These are phyloP conservation scores for Globisporangium megalacanthum DNA, from an alignment of 352 stramenopile species.

Conservation along the genomic window DNA sequence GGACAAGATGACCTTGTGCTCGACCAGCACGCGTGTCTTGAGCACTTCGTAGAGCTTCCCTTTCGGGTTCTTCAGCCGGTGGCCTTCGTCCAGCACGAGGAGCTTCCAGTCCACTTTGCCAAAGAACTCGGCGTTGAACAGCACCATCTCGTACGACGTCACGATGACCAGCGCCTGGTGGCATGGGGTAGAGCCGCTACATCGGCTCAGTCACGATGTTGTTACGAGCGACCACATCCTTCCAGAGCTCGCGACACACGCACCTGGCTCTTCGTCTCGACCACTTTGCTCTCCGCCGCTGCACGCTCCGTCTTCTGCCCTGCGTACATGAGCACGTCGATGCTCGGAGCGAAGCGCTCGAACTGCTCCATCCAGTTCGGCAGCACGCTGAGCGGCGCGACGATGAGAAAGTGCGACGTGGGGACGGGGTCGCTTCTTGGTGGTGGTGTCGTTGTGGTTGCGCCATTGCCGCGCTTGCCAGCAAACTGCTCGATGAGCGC, in stretches of 20 bases:
- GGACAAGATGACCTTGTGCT: constrained; percentile 60
- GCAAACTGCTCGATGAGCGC: constrained; percentile 24
- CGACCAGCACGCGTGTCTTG: constrained; percentile 25
- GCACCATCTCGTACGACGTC: constrained; percentile 70
- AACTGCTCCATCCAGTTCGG: constrained; percentile 85
- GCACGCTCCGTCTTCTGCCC: constrained; percentile 44
- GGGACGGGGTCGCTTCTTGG: too few species aligned
- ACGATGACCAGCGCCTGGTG: constrained; percentile 44
- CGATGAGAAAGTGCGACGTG: constrained; percentile 36
- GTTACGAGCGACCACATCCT: not conserved
- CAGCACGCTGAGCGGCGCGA: constrained; percentile 74
- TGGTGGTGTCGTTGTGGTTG: not conserved
- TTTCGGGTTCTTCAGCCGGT: constrained; percentile 85
- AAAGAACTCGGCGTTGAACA: constrained; percentile 57
- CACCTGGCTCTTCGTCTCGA: constrained; percentile 7
- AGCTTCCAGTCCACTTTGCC: constrained; percentile 39
- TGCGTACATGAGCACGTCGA: constrained; percentile 52
- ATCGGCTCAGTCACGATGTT: not conserved
- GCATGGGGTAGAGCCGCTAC: not conserved
- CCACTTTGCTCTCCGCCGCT: constrained; percentile 5
- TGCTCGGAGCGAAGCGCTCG: constrained; percentile 51
- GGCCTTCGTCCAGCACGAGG: constrained; percentile 84
- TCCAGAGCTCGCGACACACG: not conserved
- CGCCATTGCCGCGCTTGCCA: too few species aligned
- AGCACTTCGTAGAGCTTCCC: constrained; percentile 50